These are phyloP conservation scores for Poa annua DNA, from an alignment of 176 grass and related monocot species.

Conservation along the genomic window DNA sequence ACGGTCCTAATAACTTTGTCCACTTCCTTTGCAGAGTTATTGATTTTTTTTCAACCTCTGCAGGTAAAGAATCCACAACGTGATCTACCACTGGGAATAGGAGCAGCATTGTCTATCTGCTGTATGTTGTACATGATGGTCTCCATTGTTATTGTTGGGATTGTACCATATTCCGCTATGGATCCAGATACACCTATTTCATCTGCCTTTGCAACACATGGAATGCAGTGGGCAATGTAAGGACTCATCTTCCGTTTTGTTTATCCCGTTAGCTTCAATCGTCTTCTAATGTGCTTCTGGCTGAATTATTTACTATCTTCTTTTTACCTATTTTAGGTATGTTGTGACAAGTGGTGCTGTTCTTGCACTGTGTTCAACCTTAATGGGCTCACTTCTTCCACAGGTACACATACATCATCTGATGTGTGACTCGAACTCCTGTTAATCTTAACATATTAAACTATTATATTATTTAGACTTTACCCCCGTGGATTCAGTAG, in stretches of 20 bases:
- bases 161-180: constrained; percentile 93
- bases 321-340: constrained; percentile 65
- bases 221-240: constrained; percentile 92
- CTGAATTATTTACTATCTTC: constrained; percentile 26
- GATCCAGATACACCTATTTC: constrained; percentile 98
- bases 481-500: neutral
- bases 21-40: neutral
- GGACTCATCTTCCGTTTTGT: constrained; percentile 26
- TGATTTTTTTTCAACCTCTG: constrained; percentile 3
- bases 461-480: constrained; percentile 12
- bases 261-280: constrained; percentile 5
- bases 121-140: constrained; percentile 93
- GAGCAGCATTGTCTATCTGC: constrained; percentile 70
- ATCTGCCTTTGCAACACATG: constrained; percentile 85
- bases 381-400: constrained; percentile 97
- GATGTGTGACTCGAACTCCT: constrained; percentile 16
- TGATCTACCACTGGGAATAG: constrained; percentile 92
- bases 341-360: constrained; percentile 85
- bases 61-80: constrained; percentile 96
- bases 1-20: neutral
- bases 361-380: constrained; percentile 94
- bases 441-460: constrained; percentile 8
- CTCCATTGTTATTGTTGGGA: constrained; percentile 86
- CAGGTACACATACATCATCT: constrained; percentile 57
- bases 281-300: neutral